Percentiles rank a stretch among this genome's conserved stretches.
These are phyloP conservation scores for Psophocarpus tetragonolobus DNA, from an alignment of 306 rosid species.

Conservation along the genomic window DNA sequence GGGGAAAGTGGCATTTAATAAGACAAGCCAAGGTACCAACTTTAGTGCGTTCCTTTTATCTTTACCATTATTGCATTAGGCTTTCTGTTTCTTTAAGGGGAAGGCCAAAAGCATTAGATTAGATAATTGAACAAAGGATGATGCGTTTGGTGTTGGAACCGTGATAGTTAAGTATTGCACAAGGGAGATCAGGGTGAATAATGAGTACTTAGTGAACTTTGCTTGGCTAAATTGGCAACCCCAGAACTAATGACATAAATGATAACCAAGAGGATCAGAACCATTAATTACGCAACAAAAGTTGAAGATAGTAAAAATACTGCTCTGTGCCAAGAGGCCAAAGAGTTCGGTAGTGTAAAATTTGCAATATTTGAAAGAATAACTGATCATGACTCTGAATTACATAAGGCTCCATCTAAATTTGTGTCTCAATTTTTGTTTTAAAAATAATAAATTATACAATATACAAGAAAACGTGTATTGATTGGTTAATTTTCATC, in stretches of 20 bases:
- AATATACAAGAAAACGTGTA: no score
- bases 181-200: not conserved
- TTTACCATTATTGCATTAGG: constrained; percentile 12
- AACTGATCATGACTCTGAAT: no score
- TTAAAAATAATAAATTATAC: no score
- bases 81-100: constrained; percentile 13
- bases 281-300: not conserved
- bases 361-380: no score
- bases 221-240: not conserved
- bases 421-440: no score
- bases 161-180: not conserved
- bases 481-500: no score
- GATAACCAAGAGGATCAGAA: not conserved
- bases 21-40: not conserved
- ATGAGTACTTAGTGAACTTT: constrained; percentile 12
- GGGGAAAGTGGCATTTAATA: not conserved
- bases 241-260: not conserved
- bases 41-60: not conserved
- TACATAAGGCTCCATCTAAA: no score
- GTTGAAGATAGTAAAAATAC: not conserved
- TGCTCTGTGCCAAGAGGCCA: not conserved
- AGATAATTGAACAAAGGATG: not conserved
- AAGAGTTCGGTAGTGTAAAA: no score
- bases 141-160: not conserved
- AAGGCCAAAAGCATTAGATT: constrained; percentile 4